Conservation (phyloP, 2,329 filamentous ascomycete species). For the Fusarium sp. region DNA sequence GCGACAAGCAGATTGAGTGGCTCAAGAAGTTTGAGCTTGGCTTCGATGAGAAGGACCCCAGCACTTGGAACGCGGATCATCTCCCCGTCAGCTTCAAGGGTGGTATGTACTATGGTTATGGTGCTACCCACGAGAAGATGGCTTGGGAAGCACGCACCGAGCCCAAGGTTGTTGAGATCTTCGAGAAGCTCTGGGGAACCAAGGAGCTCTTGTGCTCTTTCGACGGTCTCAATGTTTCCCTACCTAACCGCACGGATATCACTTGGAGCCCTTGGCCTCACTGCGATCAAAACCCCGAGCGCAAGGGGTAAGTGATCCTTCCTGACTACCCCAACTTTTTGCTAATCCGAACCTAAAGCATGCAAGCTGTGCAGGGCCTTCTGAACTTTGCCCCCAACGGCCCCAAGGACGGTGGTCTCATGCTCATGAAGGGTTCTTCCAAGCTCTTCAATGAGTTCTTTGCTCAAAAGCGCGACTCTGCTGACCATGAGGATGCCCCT, state of each 20-base stretch:
- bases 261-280: conserved; percentile 38
- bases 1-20: conserved; percentile 39
- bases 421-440: conserved; percentile 43
- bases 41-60: conserved; percentile 34
- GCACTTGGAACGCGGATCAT: conserved; percentile 34
- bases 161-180: conserved; percentile 56
- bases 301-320: conserved; percentile 41
- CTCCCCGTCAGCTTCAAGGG: conserved; percentile 49
- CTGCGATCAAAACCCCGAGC: conserved; percentile 36
- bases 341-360: background rate
- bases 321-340: background rate
- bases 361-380: conserved; percentile 18
- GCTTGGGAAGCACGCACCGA: conserved; percentile 59
- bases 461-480: conserved; percentile 44
- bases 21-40: conserved; percentile 38
- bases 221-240: conserved; percentile 49
- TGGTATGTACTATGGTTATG: conserved; percentile 57
- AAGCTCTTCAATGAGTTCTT: conserved; percentile 49
- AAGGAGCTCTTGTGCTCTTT: conserved; percentile 60
- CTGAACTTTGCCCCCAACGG: conserved; percentile 45
- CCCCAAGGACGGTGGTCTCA: conserved; percentile 47
- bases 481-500: conserved; percentile 44
- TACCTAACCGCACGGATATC: conserved; percentile 51
- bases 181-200: conserved; percentile 57
- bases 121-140: conserved; percentile 58